A percentile compares a stretch with the other conserved stretches of the same genome.
Conservation (phyloP, 768 basidiomycete species). For the Trametes elegans region DNA sequence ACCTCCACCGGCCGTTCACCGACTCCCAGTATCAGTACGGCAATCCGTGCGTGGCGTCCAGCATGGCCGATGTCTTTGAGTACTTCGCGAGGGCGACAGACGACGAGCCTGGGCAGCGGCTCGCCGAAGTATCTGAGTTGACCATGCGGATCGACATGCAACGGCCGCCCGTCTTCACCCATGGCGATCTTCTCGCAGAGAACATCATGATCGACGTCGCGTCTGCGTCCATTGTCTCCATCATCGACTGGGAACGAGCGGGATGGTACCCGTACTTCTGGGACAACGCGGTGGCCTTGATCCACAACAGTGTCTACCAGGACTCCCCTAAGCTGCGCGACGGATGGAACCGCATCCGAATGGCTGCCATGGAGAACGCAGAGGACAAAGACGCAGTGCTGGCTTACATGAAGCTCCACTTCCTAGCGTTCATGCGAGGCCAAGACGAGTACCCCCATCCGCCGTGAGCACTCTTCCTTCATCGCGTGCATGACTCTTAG, state of each 20-base stretch:
- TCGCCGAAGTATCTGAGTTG: not conserved
- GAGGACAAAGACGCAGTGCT: not conserved
- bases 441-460: no score
- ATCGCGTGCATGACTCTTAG: no score
- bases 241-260: conserved; percentile 1
- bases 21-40: not conserved
- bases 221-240: not conserved
- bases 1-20: not conserved
- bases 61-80: not conserved
- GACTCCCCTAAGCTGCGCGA: not conserved
- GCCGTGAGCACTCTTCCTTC: no score
- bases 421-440: no score
- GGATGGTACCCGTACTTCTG: conserved; percentile 3
- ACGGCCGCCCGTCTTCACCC: not conserved
- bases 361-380: not conserved
- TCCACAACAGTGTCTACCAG: not conserved
- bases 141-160: not conserved
- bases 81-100: not conserved
- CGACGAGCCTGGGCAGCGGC: not conserved
- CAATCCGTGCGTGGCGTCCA: not conserved
- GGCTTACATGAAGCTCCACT: not conserved
- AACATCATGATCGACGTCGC: conserved; percentile 1
- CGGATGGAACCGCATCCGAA: not conserved
- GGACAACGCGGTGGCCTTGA: not conserved
- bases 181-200: not conserved